These are phyloP conservation scores for Crithidia fasciculata DNA, from an alignment of 208 protist species.

Conservation along the genomic window DNA sequence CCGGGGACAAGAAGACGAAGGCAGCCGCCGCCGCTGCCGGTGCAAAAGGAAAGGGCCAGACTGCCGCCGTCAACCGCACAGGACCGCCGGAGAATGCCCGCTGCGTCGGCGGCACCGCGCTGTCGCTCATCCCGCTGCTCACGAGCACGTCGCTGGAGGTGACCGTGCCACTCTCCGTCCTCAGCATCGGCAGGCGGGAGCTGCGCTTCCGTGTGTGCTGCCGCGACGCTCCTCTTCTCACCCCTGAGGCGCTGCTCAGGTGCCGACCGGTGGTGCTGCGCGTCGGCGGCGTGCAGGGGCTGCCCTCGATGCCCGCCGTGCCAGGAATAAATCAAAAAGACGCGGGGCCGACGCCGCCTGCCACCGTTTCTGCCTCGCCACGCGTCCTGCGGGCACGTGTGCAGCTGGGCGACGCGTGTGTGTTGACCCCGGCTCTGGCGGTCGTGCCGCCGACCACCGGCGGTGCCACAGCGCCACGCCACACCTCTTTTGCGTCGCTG, in stretches of 20 bases:
- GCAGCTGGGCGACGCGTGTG: conserved; percentile 16
- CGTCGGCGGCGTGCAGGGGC: conserved; percentile 18
- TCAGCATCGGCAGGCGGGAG: not conserved
- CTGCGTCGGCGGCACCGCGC: conserved; percentile 10
- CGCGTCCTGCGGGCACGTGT: conserved; percentile 30
- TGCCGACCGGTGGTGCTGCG: conserved; percentile 33
- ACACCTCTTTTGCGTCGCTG: not conserved
- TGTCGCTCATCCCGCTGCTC: conserved; percentile 31
- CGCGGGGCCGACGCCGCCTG: not conserved
- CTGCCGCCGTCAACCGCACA: not conserved
- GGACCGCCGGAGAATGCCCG: conserved; percentile 21
- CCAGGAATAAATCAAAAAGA: not conserved
- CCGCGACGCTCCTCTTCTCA: conserved; percentile 22
- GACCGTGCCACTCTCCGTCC: conserved; percentile 5
- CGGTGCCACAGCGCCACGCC: not conserved
- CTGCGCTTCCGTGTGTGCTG: conserved; percentile 31
- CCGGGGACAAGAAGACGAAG: conserved; percentile 7
- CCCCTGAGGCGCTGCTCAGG: conserved; percentile 19
- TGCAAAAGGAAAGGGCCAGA: conserved; percentile 17
- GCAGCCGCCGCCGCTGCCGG: not conserved
- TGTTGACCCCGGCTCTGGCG: conserved; percentile 4
- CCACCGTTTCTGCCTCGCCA: conserved; percentile 8
- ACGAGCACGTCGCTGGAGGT: conserved; percentile 20
- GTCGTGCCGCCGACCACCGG: not conserved
- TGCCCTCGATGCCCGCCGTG: conserved; percentile 3